Evolutionary conservation across 148 eudicot genomes (phyloP).

Genomic region (Vaccinium macrocarpon): DNA sequence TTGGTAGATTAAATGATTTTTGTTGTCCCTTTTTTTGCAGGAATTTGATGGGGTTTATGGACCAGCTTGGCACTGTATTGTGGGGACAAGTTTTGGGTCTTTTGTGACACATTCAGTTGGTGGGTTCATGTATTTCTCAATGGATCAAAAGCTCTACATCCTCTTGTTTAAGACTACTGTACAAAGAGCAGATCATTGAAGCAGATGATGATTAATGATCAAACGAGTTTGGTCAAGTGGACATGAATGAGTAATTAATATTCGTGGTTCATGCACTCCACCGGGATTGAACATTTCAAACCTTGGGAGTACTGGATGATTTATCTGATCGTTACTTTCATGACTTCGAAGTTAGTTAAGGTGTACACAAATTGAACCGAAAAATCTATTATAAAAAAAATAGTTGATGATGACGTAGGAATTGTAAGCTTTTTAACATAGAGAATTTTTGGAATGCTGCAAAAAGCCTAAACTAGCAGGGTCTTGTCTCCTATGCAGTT

Average conservation of each 20-base stretch:
- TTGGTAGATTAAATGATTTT: constrained; percentile 8
- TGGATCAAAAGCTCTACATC: constrained; percentile 81
- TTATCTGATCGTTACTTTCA: too few species aligned
- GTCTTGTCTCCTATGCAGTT: constrained; percentile 9
- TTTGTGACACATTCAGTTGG: constrained; percentile 96
- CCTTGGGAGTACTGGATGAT: too few species aligned
- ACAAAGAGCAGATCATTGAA: constrained; percentile 57
- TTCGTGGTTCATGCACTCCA: too few species aligned
- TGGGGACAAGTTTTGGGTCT: constrained; percentile 94
- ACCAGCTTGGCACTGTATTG: constrained; percentile 98
- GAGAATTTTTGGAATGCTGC: constrained; percentile 4
- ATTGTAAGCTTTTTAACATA: neutral
- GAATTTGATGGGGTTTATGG: constrained; percentile 98
- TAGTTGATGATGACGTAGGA: neutral
- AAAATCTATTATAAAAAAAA: too few species aligned
- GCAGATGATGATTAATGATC: neutral
- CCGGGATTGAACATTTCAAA: too few species aligned
- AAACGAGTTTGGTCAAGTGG: too few species aligned
- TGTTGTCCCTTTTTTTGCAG: constrained; percentile 39
- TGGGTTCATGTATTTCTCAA: constrained; percentile 86
- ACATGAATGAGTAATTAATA: too few species aligned
- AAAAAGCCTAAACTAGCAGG: neutral
- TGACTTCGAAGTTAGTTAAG: too few species aligned
- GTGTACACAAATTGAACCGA: too few species aligned
- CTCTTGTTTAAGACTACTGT: constrained; percentile 90